Evolutionary conservation across 176 grass and related monocot species (phyloP), one percentile per base, ranked within the genome.

Genomic region (Themeda triandra): DNA sequence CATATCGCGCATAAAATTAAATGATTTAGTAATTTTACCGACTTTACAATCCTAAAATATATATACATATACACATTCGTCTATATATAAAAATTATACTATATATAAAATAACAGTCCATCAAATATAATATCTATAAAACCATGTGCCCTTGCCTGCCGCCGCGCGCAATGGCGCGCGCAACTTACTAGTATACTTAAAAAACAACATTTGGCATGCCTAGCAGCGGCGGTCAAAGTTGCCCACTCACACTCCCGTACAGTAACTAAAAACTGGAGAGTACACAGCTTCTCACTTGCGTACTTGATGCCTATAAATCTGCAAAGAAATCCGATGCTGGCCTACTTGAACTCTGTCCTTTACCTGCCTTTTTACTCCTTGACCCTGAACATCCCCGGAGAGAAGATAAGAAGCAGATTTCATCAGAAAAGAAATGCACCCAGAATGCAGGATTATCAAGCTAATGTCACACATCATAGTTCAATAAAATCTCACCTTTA

Each of bases 321-420:
- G 88, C 88, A 36, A 95, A 92, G 76, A 95, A 92, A 74, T 92
- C 70, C 10, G 83, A 32, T 12, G 65, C 62, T 6, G 65, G 25
- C 23, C 79, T 79, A 37, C 49, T 81, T 69, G 76, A 73, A 30
- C 69, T 69, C 62, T 82, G 76, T 45, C 88, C 63, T 71, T 86
- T 92, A 30, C 71, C 31, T 11, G 53, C 14, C 48, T 75, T 91
- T 66, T 74, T 80, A 60, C 69, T 74, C 67, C 37, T 87, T 25
- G 83, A 82, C 33, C 35, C 83, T 90, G 56, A 66, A 45, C 6
- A 36, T 30, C 44, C 8, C 10, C 62, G 63, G 14, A 64, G 3
- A 36, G 8, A 29, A 53, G 12, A 11, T 30, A 42, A 74, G 28
- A 77, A 77, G 42, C 14, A n/a, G 36, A 2, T 28, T 69, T 46